Percentiles rank a stretch among this genome's conserved stretches.
These are phyloP conservation scores for Coemansia sp. DNA, from an alignment of 192 early-diverging fungal genomes.

Conservation along the genomic window DNA sequence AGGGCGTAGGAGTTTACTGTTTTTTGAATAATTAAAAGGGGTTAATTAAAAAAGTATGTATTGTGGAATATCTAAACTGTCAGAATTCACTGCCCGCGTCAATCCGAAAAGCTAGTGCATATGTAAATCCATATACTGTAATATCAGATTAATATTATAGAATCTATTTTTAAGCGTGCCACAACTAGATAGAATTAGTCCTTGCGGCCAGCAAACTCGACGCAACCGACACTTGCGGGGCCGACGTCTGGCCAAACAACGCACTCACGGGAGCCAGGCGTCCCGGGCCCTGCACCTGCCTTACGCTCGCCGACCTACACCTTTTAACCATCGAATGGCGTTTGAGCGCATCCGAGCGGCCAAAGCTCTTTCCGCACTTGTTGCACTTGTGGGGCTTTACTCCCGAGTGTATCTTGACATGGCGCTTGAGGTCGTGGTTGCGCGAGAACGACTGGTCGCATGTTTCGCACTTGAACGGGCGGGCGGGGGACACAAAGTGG, in stretches of 20 bases:
- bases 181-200: conserved; percentile 38
- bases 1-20: background rate
- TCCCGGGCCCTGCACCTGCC: background rate
- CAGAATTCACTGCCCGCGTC: too few relatives aligned
- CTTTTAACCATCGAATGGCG: conserved; percentile 64
- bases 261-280: conserved; percentile 36
- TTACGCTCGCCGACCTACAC: conserved; percentile 38
- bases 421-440: conserved; percentile 72
- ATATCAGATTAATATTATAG: background rate
- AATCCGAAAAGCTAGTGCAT: too few relatives aligned
- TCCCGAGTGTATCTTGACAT: conserved; percentile 72
- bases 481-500: conserved; percentile 53
- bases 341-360: conserved; percentile 70
- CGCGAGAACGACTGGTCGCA: conserved; percentile 63
- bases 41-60: background rate
- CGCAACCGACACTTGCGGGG: conserved; percentile 33
- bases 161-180: conserved; percentile 2
- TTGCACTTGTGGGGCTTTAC: conserved; percentile 74
- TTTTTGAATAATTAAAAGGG: background rate
- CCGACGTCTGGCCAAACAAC: conserved; percentile 42
- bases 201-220: conserved; percentile 43
- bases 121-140: too few relatives aligned
- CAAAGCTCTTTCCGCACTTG: conserved; percentile 71
- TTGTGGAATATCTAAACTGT: background rate
- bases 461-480: conserved; percentile 56